A percentile compares a stretch with the other conserved stretches of the same genome.
Conservation (phyloP, 2,329 filamentous ascomycete genomes). For the Purpureocillium lavendulum region DNA sequence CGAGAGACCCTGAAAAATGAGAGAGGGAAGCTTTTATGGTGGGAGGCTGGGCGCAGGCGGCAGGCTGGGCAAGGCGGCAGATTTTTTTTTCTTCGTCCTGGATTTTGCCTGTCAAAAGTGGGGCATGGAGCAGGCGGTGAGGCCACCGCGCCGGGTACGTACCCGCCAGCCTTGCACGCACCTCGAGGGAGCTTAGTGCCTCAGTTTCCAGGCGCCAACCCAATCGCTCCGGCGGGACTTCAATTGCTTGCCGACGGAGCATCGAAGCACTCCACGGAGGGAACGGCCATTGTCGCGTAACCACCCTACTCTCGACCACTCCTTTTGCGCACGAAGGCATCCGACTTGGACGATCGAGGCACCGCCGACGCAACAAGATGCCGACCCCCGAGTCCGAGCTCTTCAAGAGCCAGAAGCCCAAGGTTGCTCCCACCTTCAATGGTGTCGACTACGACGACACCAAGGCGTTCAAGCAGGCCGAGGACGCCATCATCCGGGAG, state of each 20-base stretch:
- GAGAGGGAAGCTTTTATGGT: neutral
- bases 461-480: slow-evolving; percentile 69
- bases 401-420: slow-evolving; percentile 79
- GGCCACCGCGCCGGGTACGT: slow-evolving; percentile 5
- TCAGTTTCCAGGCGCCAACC: slow-evolving; percentile 17
- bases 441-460: slow-evolving; percentile 83
- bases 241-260: neutral
- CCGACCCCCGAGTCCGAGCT: slow-evolving; percentile 75
- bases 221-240: too few species aligned
- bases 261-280: neutral
- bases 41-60: neutral
- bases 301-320: slow-evolving; percentile 4
- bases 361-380: slow-evolving; percentile 39
- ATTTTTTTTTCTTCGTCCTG: slow-evolving; percentile 12
- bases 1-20: too few species aligned
- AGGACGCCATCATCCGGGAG: slow-evolving; percentile 74
- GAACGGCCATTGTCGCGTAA: neutral
- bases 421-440: slow-evolving; percentile 73
- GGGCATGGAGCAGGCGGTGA: slow-evolving; percentile 26
- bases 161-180: neutral
- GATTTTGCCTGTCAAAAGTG: slow-evolving; percentile 25
- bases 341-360: slow-evolving; percentile 3
- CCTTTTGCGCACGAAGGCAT: slow-evolving; percentile 1
- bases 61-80: slow-evolving; percentile 4
- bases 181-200: slow-evolving; percentile 10